Conservation (phyloP, 345 rosid species). For the Rhodamnia rubescens region DNA sequence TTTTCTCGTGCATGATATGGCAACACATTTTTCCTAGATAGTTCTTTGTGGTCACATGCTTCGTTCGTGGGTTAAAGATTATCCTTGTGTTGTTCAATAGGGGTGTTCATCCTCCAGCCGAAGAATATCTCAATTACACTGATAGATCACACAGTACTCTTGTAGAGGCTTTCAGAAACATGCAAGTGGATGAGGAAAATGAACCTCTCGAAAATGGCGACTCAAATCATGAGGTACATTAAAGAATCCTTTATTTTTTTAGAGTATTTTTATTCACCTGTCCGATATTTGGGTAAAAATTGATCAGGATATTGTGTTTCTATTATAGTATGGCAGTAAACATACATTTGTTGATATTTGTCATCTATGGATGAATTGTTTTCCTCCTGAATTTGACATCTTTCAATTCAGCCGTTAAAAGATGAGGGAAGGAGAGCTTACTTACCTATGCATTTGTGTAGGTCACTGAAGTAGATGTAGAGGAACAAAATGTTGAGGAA, state of each 20-base stretch:
- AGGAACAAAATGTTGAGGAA: constrained; percentile 39
- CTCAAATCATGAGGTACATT: constrained; percentile 57
- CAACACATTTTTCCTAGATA: not conserved
- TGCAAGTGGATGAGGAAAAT: constrained; percentile 82
- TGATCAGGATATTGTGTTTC: not conserved
- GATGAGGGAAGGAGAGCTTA: not conserved
- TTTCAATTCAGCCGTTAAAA: not conserved
- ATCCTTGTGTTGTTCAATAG: constrained; percentile 26
- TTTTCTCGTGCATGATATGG: not conserved
- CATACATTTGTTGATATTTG: not conserved
- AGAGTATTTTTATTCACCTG: not conserved
- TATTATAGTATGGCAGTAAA: not conserved
- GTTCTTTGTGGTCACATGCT: not conserved
- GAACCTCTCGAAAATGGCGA: constrained; percentile 87
- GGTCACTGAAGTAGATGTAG: constrained; percentile 11
- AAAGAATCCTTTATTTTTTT: not conserved
- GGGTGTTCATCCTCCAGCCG: constrained; percentile 58
- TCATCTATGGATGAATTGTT: not conserved
- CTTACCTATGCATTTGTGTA: constrained; percentile 1
- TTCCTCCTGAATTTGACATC: not conserved
- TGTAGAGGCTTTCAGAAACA: constrained; percentile 80
- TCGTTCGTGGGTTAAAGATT: not conserved
- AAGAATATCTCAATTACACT: constrained; percentile 48
- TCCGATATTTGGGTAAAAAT: not conserved
- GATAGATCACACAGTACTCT: constrained; percentile 65